Conservation (phyloP, 257 asterid species). For the Salvia miltiorrhiza region DNA sequence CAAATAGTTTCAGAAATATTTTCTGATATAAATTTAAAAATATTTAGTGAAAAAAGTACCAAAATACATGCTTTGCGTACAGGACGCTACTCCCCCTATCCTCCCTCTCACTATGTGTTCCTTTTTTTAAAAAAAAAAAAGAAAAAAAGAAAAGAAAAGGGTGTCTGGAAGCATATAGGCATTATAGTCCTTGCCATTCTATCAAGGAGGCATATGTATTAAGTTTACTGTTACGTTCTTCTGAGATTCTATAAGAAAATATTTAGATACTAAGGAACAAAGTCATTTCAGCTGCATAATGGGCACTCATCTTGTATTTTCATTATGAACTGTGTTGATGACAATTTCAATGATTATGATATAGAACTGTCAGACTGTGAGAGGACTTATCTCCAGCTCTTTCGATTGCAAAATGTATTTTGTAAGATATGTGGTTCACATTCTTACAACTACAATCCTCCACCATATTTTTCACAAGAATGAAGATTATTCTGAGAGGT, state of each 20-base stretch:
- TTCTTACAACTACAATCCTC: background rate
- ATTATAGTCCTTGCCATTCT: background rate
- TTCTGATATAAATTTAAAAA: background rate
- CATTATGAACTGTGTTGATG: background rate
- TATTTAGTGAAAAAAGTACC: background rate
- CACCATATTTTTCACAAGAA: background rate
- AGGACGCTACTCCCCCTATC: background rate
- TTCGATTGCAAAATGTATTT: background rate
- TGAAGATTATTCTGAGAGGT: background rate
- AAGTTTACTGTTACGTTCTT: background rate
- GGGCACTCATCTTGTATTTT: conserved; percentile 1
- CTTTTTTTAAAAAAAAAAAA: no score
- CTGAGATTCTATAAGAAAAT: background rate
- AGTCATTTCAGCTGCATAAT: background rate
- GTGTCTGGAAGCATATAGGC: background rate
- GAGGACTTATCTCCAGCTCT: background rate
- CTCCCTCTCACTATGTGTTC: background rate
- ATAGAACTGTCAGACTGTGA: background rate
- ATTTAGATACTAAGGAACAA: background rate
- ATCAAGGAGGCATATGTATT: background rate
- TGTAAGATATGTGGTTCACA: background rate
- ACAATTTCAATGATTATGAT: background rate
- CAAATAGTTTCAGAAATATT: no score
- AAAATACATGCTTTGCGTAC: background rate
- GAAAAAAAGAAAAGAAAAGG: no score